phyloP scores from a whole-genome alignment of 371 early-diverging fungal genomes.

The Circinella minor region DNA sequence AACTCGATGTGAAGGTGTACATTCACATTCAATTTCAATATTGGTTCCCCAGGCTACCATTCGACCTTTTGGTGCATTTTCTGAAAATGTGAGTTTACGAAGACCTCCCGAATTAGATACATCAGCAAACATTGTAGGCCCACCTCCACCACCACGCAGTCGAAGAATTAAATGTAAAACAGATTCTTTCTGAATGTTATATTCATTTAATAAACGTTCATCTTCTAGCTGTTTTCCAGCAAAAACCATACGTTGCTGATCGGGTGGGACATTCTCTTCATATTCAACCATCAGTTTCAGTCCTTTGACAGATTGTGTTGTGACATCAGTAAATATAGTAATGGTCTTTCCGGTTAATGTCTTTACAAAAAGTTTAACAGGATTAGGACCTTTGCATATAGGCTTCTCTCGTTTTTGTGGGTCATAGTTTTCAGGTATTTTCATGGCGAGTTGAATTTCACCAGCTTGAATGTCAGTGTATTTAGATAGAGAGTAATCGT shows the following conservation, averaged over 20 bases:
- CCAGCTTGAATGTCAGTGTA: no score
- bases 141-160: constrained; percentile 79
- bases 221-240: constrained; percentile 98
- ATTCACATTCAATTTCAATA: neutral
- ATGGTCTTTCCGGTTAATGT: neutral
- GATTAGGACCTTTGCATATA: neutral
- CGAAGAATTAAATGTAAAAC: constrained; percentile 94
- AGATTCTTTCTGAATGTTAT: constrained; percentile 88
- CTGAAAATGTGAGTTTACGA: no score
- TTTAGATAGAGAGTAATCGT: no score
- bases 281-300: constrained; percentile 61
- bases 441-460: no score
- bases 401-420: no score
- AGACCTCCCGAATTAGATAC: neutral
- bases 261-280: constrained; percentile 82
- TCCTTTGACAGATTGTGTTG: constrained; percentile 66
- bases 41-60: neutral
- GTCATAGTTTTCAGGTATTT: no score
- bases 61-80: neutral
- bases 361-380: neutral
- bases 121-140: constrained; percentile 59
- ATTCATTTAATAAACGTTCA: constrained; percentile 80
- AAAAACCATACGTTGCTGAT: constrained; percentile 98
- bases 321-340: constrained; percentile 37
- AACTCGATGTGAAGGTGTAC: neutral